These are phyloP conservation scores for Penicillium janthinellum DNA, from an alignment of 2,329 filamentous ascomycete species.

Conservation along the genomic window DNA sequence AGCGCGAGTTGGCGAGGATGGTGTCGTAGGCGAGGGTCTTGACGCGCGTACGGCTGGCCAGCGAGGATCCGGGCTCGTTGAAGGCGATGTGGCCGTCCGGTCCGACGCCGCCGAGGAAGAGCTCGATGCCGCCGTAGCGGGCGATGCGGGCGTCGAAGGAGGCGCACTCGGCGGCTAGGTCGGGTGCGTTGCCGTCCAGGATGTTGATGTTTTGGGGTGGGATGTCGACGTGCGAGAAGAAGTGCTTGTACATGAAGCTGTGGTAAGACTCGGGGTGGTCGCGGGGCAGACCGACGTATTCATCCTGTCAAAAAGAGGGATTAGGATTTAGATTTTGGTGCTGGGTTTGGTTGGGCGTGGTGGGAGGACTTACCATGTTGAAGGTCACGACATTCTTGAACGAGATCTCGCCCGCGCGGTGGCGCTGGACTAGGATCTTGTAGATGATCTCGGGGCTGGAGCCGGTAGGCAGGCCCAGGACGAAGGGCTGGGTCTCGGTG, in stretches of 20 bases:
- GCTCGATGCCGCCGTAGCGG: conserved; percentile 74
- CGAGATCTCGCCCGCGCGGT: conserved; percentile 62
- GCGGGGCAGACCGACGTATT: conserved; percentile 80
- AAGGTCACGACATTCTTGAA: conserved; percentile 89
- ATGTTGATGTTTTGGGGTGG: conserved; percentile 82
- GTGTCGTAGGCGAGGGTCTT: conserved; percentile 88
- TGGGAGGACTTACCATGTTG: conserved; percentile 69
- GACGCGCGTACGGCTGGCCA: conserved; percentile 76
- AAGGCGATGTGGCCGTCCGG: conserved; percentile 88
- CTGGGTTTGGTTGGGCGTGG: background rate
- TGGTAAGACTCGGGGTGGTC: conserved; percentile 87
- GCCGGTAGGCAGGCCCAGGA: conserved; percentile 80
- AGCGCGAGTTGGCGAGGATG: conserved; percentile 80
- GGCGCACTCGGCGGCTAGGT: conserved; percentile 74
- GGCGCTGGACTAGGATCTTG: conserved; percentile 65
- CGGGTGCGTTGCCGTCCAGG: conserved; percentile 75
- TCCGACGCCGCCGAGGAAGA: conserved; percentile 83
- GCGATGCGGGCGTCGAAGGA: conserved; percentile 79
- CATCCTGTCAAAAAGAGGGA: conserved; percentile 59
- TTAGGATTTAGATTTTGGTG: background rate
- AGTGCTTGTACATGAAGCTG: conserved; percentile 90
- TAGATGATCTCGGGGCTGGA: conserved; percentile 80
- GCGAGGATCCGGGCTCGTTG: conserved; percentile 82
- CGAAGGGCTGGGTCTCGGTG: conserved; percentile 71
- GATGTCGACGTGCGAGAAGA: conserved; percentile 84